Base-by-base conservation (phyloP, 345 rosid species). In the Fremontodendron californicum region DNA sequence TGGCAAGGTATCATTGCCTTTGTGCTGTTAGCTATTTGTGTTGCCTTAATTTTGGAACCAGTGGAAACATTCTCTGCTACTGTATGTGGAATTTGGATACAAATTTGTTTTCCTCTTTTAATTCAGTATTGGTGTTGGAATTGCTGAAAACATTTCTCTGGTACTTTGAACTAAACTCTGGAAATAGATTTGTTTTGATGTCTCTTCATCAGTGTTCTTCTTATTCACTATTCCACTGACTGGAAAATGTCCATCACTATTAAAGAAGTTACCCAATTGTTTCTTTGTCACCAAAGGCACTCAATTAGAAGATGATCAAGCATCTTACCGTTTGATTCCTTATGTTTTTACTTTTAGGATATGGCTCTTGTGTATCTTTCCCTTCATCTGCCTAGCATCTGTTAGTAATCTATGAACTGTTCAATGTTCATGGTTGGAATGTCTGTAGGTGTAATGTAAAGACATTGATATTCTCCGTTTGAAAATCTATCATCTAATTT, bases 1-100 rank as follows among this genome's bases (percentile, higher is more conserved):
- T 79, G 99, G 99, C 85, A 96, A 96, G 99, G 99, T 96, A 87
- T 75, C 57, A 10, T 60, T 78, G 46, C 31, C 40, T 9, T 9
- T 43, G 40, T 55, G 49, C n/a, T 62, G 72, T 49, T 69, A n/a
- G 19, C 68, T 71, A 19, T 49, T 71, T 71, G 27, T 51, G 18
- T 71, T 71, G 25, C 43, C 18, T 19, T 49, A 39, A 40, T 70
- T 18, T 64, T 76, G 37, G 69, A 70, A 48, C 42, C 16, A 29
- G 23, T 48, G 60, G 42, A 40, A 48, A 29, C 42, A 27, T 46
- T 69, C 31, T 27, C 25, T 69, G n/a, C 55, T 25, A 7, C 35
- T 70, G 15, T 31, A 70, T 40, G 3, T 1, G 2, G 71, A 66
- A 9, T 48, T 18, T 18, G 23, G 8, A 70, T 48, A 8, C 39